These are phyloP conservation scores for Eleusine indica DNA, from an alignment of 176 grass and related monocot genomes.

Conservation along the genomic window DNA sequence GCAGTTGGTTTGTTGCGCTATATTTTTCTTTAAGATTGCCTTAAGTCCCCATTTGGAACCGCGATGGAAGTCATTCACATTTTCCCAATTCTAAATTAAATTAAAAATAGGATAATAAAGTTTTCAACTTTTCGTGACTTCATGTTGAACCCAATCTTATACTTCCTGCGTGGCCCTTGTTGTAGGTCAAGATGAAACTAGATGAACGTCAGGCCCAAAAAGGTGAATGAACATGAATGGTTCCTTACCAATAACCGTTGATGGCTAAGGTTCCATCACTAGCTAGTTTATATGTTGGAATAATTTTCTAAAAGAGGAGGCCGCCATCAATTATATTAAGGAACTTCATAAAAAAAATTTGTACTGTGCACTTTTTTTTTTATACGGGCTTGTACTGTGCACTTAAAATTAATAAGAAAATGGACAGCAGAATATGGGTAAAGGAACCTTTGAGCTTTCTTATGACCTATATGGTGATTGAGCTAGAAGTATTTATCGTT, in stretches of 20 bases:
- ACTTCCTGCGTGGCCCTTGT: slow-evolving; percentile 51
- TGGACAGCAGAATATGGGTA: slow-evolving; percentile 6
- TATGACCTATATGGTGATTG: slow-evolving; percentile 6
- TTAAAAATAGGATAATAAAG: not conserved
- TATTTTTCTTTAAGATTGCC: not conserved
- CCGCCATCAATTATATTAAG: not conserved
- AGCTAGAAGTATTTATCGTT: slow-evolving; percentile 17
- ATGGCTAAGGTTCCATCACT: slow-evolving; percentile 41
- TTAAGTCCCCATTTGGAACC: not conserved
- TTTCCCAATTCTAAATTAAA: slow-evolving; percentile 22
- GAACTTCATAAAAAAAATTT: slow-evolving; percentile 26
- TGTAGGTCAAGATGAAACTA: slow-evolving; percentile 98
- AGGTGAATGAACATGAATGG: slow-evolving; percentile 65
- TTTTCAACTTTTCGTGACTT: slow-evolving; percentile 10
- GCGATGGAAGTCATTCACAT: slow-evolving; percentile 1
- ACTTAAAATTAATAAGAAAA: slow-evolving; percentile 9
- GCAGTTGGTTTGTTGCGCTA: not conserved
- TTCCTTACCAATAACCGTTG: slow-evolving; percentile 43
- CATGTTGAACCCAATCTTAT: slow-evolving; percentile 51
- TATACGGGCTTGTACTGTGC: not conserved
- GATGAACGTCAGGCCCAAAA: slow-evolving; percentile 80
- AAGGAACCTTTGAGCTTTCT: slow-evolving; percentile 2
- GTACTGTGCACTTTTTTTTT: not conserved
- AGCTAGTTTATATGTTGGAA: slow-evolving; percentile 27
- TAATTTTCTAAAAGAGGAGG: slow-evolving; percentile 18